Evolutionary conservation across 1,284 basidiomycete species (phyloP).

Genomic region (Tilletia horrida): DNA sequence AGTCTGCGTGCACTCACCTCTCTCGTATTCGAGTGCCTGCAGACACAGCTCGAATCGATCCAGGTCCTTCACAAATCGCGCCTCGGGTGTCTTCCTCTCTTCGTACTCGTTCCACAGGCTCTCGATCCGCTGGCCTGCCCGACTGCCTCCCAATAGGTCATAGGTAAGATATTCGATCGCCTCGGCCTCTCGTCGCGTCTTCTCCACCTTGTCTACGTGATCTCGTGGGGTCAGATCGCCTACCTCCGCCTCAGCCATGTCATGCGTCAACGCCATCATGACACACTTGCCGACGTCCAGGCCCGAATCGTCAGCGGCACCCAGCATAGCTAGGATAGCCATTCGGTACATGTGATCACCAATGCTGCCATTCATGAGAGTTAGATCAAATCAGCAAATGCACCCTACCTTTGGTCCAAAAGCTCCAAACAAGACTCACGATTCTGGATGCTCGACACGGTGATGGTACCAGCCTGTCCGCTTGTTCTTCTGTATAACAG

Average conservation of each 20-base stretch:
- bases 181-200: conserved; percentile 74
- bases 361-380: too few species aligned
- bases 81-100: conserved; percentile 72
- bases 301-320: conserved; percentile 56
- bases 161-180: conserved; percentile 79
- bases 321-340: conserved; percentile 84
- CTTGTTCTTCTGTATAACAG: conserved; percentile 27
- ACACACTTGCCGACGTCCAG: conserved; percentile 67
- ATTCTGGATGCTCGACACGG: conserved; percentile 56
- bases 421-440: conserved; percentile 46
- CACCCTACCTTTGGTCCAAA: too few species aligned
- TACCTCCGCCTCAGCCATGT: conserved; percentile 93
- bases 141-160: conserved; percentile 79
- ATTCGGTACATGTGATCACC: conserved; percentile 98
- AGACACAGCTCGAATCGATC: conserved; percentile 89
- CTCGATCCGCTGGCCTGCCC: conserved; percentile 73
- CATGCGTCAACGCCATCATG: conserved; percentile 85
- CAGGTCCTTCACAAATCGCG: conserved; percentile 89
- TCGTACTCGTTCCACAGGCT: conserved; percentile 92
- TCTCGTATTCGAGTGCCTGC: conserved; percentile 60
- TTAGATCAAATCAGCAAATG: too few species aligned
- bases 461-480: conserved; percentile 54
- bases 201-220: conserved; percentile 76
- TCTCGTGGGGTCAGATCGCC: conserved; percentile 91
- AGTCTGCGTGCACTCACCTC: conserved; percentile 20